These are phyloP conservation scores for Prinsepia uniflora DNA, from an alignment of 306 rosid species.

Conservation along the genomic window DNA sequence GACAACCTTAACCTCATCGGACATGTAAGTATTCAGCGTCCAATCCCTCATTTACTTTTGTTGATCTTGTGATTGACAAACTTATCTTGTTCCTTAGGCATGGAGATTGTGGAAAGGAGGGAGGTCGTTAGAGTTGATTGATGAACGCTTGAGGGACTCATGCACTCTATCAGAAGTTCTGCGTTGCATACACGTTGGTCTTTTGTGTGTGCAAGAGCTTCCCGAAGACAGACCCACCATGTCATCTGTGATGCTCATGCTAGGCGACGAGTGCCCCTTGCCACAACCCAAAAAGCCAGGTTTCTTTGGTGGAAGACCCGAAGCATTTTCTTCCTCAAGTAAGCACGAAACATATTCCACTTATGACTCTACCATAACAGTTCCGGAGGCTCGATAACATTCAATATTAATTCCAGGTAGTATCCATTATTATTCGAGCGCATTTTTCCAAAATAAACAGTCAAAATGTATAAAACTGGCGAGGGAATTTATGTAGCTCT, in stretches of 20 bases:
- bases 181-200: conserved; percentile 47
- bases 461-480: neutral
- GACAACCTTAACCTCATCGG: conserved; percentile 28
- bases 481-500: neutral
- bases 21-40: conserved; percentile 20
- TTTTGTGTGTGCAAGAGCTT: conserved; percentile 50
- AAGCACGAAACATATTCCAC: conserved; percentile 25
- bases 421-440: neutral
- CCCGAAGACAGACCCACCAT: conserved; percentile 57
- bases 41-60: neutral
- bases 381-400: conserved; percentile 43
- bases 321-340: conserved; percentile 6
- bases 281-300: conserved; percentile 47
- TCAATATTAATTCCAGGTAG: conserved; percentile 1
- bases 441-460: neutral
- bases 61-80: neutral
- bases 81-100: conserved; percentile 21
- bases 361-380: conserved; percentile 36
- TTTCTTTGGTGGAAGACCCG: conserved; percentile 24
- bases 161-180: conserved; percentile 22
- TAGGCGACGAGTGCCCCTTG: conserved; percentile 35
- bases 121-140: conserved; percentile 20
- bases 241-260: conserved; percentile 51
- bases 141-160: conserved; percentile 17
- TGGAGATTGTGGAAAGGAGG: conserved; percentile 39